These are phyloP conservation scores for Moniliella sp. DNA, from an alignment of 1,284 basidiomycete genomes.

Conservation along the genomic window DNA sequence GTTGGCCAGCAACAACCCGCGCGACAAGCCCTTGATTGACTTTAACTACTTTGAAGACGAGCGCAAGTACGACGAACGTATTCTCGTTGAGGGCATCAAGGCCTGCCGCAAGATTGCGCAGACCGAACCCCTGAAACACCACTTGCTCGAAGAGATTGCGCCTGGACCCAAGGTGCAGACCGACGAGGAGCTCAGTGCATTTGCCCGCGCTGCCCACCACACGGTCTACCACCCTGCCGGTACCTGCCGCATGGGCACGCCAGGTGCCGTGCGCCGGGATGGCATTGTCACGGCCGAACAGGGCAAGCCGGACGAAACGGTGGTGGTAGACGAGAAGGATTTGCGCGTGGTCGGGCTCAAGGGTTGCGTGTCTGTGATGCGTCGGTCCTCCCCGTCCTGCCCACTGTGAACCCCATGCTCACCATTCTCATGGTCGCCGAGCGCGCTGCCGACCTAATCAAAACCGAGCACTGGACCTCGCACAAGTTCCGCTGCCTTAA, in stretches of 20 bases:
- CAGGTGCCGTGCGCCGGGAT: conserved; percentile 1
- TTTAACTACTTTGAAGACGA: conserved; percentile 39
- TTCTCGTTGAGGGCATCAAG: conserved; percentile 41
- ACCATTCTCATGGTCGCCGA: conserved; percentile 27
- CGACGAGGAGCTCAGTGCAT: conserved; percentile 27
- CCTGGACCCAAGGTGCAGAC: conserved; percentile 28
- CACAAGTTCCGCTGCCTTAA: too few species aligned
- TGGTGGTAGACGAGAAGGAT: conserved; percentile 27
- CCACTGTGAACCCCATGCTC: conserved; percentile 24
- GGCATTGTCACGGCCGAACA: conserved; percentile 3
- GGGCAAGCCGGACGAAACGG: conserved; percentile 9
- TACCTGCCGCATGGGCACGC: conserved; percentile 34
- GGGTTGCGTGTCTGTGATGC: conserved; percentile 30
- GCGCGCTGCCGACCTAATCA: conserved; percentile 27
- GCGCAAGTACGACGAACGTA: conserved; percentile 37
- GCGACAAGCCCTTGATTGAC: conserved; percentile 37
- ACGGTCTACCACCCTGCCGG: conserved; percentile 34
- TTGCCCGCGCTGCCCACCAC: conserved; percentile 29
- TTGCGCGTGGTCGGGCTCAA: conserved; percentile 21
- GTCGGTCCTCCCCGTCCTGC: conserved; percentile 26
- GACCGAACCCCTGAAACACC: conserved; percentile 36
- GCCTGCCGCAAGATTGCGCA: conserved; percentile 37
- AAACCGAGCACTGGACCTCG: conserved; percentile 15
- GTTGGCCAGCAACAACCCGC: conserved; percentile 36
- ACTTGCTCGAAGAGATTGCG: conserved; percentile 35